phyloP scores from a whole-genome alignment of 2,329 filamentous ascomycete genomes.

The Catunica adiposa region DNA sequence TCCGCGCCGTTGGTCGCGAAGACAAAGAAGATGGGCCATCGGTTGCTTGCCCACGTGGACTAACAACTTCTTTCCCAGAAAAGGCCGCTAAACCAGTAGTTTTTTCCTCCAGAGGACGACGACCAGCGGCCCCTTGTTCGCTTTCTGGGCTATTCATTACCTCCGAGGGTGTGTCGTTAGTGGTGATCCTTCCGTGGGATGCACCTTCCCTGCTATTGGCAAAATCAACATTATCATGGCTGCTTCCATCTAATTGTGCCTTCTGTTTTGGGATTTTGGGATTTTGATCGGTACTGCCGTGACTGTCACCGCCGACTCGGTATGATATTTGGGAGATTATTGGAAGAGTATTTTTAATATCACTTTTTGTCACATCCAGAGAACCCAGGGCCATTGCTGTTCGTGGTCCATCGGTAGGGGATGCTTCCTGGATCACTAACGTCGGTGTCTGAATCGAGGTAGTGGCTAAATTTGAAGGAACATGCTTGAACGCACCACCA shows the following conservation, averaged over 20 bases:
- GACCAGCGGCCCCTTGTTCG: no score
- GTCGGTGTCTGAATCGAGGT: not conserved
- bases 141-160: not conserved
- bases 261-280: no score
- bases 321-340: no score
- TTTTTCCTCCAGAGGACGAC: no score
- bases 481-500: not conserved
- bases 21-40: not conserved
- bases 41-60: not conserved
- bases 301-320: no score
- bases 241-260: no score
- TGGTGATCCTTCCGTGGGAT: not conserved
- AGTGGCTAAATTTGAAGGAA: not conserved
- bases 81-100: no score
- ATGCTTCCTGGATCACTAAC: conserved; percentile 2
- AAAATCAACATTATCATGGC: not conserved
- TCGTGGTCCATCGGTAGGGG: not conserved
- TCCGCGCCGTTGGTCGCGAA: not conserved
- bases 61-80: no score
- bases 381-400: not conserved
- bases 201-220: no score
- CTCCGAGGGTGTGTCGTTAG: not conserved
- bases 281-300: no score
- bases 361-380: no score
- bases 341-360: no score